Evolutionary conservation across 345 rosid genomes (phyloP).

Genomic region (Aegle marmelos): DNA sequence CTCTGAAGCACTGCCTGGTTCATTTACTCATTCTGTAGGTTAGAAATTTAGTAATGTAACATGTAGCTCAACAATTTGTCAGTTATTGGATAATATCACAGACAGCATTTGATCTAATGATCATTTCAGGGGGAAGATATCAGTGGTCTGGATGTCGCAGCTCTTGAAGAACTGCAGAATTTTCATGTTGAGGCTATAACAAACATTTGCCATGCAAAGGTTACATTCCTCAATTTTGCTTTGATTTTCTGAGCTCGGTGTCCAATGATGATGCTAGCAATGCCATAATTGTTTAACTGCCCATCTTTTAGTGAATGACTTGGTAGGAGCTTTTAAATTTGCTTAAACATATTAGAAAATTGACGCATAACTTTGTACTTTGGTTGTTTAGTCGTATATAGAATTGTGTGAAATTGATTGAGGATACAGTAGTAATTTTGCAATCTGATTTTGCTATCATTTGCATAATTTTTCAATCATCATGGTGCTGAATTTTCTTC

Average conservation of each 20-base stretch:
- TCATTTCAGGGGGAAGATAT: constrained; percentile 54
- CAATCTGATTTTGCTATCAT: neutral
- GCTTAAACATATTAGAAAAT: neutral
- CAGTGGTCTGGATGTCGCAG: constrained; percentile 32
- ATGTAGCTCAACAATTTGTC: neutral
- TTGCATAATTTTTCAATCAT: neutral
- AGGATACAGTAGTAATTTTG: neutral
- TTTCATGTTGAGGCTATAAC: constrained; percentile 58
- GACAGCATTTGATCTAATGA: neutral
- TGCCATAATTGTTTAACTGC: neutral
- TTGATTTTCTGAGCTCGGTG: neutral
- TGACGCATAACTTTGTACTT: neutral
- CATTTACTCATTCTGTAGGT: neutral
- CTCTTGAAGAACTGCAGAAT: constrained; percentile 57
- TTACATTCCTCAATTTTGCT: constrained; percentile 11
- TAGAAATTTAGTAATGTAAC: neutral
- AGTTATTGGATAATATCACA: neutral
- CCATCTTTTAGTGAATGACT: neutral
- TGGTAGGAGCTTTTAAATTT: neutral
- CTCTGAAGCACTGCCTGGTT: neutral
- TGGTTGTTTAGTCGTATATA: neutral
- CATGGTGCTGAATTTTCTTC: neutral
- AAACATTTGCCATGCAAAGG: constrained; percentile 56
- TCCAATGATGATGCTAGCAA: neutral
- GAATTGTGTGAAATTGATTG: neutral